phyloP scores from a whole-genome alignment of 2,329 filamentous ascomycete genomes.

The Cytospora mali region DNA sequence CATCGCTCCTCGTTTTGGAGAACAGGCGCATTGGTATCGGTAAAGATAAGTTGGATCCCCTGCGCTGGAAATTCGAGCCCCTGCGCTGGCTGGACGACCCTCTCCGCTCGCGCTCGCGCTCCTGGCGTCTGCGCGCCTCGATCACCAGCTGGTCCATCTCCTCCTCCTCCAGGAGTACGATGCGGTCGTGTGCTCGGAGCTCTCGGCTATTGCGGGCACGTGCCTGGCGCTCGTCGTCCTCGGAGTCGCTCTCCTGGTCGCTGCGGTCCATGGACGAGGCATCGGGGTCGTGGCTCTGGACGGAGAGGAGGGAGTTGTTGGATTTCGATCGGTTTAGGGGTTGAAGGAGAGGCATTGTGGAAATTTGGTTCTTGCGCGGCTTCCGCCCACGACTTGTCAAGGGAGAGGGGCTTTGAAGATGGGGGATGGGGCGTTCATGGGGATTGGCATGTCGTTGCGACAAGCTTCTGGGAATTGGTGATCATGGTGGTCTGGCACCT shows the following conservation, averaged over 20 bases:
- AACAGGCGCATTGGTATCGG: constrained; percentile 52
- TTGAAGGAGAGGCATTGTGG: constrained; percentile 28
- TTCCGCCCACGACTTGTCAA: constrained; percentile 19
- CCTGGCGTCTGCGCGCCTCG: constrained; percentile 50
- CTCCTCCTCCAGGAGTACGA: constrained; percentile 76
- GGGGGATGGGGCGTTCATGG: constrained; percentile 11
- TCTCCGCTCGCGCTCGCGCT: constrained; percentile 52
- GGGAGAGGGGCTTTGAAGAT: constrained; percentile 16
- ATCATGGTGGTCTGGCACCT: constrained; percentile 10
- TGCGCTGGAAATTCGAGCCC: constrained; percentile 48
- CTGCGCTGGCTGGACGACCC: constrained; percentile 34
- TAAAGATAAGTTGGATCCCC: constrained; percentile 49
- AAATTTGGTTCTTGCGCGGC: constrained; percentile 17
- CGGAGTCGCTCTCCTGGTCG: constrained; percentile 76
- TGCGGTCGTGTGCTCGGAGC: constrained; percentile 68
- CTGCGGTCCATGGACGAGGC: constrained; percentile 63
- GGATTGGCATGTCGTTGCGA: constrained; percentile 19
- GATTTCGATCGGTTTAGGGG: constrained; percentile 27
- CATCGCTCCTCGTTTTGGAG: constrained; percentile 43
- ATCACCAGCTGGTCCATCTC: constrained; percentile 65
- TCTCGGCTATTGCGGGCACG: constrained; percentile 70
- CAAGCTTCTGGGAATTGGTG: constrained; percentile 13
- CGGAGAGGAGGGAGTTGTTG: constrained; percentile 58
- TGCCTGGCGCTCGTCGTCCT: constrained; percentile 70
- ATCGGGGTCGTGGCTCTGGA: constrained; percentile 68